These are phyloP conservation scores for Schizonepeta tenuifolia DNA, from an alignment of 257 asterid species.

Conservation along the genomic window DNA sequence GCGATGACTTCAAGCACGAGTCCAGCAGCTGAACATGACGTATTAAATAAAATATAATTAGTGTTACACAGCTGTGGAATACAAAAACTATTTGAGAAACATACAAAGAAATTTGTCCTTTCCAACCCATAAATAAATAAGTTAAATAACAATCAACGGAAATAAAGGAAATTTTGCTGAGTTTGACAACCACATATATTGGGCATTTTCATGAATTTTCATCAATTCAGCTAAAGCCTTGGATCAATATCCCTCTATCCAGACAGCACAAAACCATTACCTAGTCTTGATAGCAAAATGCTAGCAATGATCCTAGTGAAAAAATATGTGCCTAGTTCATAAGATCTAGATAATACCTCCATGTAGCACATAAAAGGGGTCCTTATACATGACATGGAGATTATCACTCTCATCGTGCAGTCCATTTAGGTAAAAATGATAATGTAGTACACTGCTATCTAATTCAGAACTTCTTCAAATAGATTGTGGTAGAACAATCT, in stretches of 20 bases:
- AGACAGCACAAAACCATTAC: too few relatives aligned
- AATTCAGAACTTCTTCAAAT: not conserved
- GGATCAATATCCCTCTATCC: too few relatives aligned
- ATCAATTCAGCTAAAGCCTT: too few relatives aligned
- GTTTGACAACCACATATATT: too few relatives aligned
- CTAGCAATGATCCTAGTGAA: too few relatives aligned
- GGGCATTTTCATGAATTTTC: too few relatives aligned
- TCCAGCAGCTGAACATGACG: constrained; percentile 77
- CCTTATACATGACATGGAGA: not conserved
- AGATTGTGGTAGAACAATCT: constrained; percentile 10
- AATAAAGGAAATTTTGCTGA: too few relatives aligned
- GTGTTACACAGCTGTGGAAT: not conserved
- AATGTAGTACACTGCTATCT: not conserved
- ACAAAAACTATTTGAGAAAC: not conserved
- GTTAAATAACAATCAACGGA: too few relatives aligned
- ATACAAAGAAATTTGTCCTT: constrained; percentile 13
- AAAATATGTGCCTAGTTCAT: too few relatives aligned
- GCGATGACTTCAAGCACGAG: constrained; percentile 90
- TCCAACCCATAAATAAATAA: not conserved
- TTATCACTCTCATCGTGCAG: not conserved
- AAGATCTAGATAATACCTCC: too few relatives aligned
- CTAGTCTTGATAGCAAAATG: too few relatives aligned
- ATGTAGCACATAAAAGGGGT: not conserved
- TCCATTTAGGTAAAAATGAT: not conserved
- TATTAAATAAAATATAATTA: constrained; percentile 18